A percentile compares a stretch with the other conserved stretches of the same genome.
These are phyloP conservation scores for Balakata baccata DNA, from an alignment of 345 rosid genomes.

Conservation along the genomic window DNA sequence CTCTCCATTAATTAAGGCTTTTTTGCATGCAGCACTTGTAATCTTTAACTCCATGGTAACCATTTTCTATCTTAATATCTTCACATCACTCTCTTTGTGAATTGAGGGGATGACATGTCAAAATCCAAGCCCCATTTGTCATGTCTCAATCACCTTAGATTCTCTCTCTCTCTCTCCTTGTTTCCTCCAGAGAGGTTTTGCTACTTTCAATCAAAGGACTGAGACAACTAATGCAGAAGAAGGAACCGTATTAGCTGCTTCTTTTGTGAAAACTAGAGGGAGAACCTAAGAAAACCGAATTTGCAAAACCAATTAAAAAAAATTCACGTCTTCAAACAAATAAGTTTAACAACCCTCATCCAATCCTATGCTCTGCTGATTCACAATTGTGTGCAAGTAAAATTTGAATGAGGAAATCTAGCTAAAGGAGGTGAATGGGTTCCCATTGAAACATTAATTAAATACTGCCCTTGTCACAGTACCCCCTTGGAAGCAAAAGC, in stretches of 20 bases:
- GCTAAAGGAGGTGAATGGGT: not conserved
- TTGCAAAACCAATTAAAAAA: too few species aligned
- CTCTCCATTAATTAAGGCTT: slow-evolving; percentile 22
- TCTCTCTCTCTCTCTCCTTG: slow-evolving; percentile 29
- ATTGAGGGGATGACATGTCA: slow-evolving; percentile 34
- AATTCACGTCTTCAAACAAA: not conserved
- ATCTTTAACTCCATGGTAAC: not conserved
- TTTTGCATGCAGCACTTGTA: slow-evolving; percentile 16
- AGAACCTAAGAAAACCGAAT: too few species aligned
- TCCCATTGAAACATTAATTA: not conserved
- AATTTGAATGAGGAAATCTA: not conserved
- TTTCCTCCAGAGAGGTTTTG: slow-evolving; percentile 36
- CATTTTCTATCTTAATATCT: slow-evolving; percentile 11
- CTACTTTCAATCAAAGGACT: slow-evolving; percentile 4
- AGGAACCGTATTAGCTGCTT: slow-evolving; percentile 4
- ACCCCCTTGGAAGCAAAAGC: not conserved
- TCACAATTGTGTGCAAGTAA: not conserved
- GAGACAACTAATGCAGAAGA: slow-evolving; percentile 10
- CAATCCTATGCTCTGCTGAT: not conserved
- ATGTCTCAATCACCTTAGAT: slow-evolving; percentile 44
- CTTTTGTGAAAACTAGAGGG: slow-evolving; percentile 11
- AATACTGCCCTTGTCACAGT: not conserved
- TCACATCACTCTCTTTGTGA: not conserved
- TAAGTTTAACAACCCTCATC: not conserved
- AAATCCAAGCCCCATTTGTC: slow-evolving; percentile 34